These are phyloP conservation scores for Lachancea dasiensis DNA, from an alignment of 805 yeast species.

Conservation along the genomic window DNA sequence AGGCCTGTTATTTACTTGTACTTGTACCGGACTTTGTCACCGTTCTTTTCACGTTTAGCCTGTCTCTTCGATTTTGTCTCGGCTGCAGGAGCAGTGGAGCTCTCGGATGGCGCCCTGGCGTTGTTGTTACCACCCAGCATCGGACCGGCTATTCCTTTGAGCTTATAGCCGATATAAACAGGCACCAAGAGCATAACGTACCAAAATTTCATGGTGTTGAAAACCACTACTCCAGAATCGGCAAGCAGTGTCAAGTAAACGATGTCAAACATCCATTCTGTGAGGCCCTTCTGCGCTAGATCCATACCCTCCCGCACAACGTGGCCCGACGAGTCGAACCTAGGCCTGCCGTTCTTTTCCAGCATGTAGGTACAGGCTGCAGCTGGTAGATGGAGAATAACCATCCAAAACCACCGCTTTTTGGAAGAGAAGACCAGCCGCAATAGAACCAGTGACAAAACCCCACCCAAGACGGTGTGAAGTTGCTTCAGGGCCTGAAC, in stretches of 20 bases:
- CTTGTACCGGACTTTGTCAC: conserved; percentile 34
- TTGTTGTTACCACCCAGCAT: conserved; percentile 9
- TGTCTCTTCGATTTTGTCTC: conserved; percentile 37
- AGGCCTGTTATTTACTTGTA: conserved; percentile 26
- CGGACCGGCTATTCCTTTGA: conserved; percentile 30
- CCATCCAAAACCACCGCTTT: conserved; percentile 17
- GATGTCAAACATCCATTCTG: conserved; percentile 50
- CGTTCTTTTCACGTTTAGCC: conserved; percentile 36
- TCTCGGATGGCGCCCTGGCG: conserved; percentile 5
- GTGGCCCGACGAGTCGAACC: conserved; percentile 33
- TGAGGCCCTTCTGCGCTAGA: conserved; percentile 40
- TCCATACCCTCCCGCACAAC: conserved; percentile 44
- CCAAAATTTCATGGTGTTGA: conserved; percentile 46
- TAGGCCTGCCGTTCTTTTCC: conserved; percentile 48
- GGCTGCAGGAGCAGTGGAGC: conserved; percentile 6
- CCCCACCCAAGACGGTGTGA: conserved; percentile 24
- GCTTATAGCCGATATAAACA: conserved; percentile 41
- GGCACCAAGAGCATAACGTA: conserved; percentile 33
- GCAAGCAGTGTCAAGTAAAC: conserved; percentile 48
- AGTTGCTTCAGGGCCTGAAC: conserved; percentile 17
- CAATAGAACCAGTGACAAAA: conserved; percentile 28
- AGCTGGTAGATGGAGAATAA: conserved; percentile 30
- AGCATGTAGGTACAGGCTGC: conserved; percentile 37
- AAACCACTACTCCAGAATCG: conserved; percentile 39
- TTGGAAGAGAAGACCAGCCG: conserved; percentile 32